These are phyloP conservation scores for Thinopyrum elongatum DNA, from an alignment of 176 grass and related monocot genomes.

Conservation along the genomic window DNA sequence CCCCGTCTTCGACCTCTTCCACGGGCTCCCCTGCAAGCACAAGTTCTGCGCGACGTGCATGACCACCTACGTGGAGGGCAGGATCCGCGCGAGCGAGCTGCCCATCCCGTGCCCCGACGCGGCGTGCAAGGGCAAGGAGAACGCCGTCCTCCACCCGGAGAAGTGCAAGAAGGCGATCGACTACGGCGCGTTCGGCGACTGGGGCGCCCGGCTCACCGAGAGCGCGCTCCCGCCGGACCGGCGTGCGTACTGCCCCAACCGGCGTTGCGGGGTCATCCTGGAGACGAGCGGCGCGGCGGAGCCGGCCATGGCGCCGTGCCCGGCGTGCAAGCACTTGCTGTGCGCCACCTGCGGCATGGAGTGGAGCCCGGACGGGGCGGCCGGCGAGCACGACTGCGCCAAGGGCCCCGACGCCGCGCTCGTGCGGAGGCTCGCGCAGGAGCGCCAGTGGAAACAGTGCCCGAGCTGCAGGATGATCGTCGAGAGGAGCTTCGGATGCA, in stretches of 20 bases:
- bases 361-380: not conserved
- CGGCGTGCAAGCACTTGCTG: conserved; percentile 15
- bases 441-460: conserved; percentile 33
- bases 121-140: not conserved
- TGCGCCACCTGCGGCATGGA: conserved; percentile 36
- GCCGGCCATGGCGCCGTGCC: conserved; percentile 26
- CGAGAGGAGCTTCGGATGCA: conserved; percentile 19
- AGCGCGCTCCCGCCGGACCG: not conserved
- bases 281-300: not conserved
- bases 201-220: conserved; percentile 39
- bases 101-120: conserved; percentile 39
- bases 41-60: conserved; percentile 49
- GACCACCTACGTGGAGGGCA: conserved; percentile 25
- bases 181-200: conserved; percentile 30
- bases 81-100: conserved; percentile 20
- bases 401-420: not conserved
- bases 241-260: conserved; percentile 42
- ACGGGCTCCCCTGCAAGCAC: conserved; percentile 33
- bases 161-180: conserved; percentile 44
- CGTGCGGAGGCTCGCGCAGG: conserved; percentile 1
- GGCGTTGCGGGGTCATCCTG: conserved; percentile 25
- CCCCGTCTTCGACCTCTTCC: conserved; percentile 27
- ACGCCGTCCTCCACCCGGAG: conserved; percentile 24
- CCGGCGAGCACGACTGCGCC: conserved; percentile 20
- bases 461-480: conserved; percentile 19